phyloP scores from a whole-genome alignment of 768 basidiomycete genomes.

The Serpula lacrymans region DNA sequence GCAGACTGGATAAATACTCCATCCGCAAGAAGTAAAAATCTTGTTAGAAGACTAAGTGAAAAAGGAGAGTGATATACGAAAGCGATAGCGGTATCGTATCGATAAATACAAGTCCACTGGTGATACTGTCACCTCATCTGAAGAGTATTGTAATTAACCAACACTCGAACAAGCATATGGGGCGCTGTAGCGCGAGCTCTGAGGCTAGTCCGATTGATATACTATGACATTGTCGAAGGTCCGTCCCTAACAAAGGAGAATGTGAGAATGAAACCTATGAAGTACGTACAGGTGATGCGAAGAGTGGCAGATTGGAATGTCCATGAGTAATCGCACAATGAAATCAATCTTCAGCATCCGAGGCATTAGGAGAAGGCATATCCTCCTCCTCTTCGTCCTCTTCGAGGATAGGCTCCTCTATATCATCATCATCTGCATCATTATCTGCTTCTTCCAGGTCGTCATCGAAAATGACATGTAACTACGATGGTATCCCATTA shows the following conservation, averaged over 20 bases:
- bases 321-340: no score
- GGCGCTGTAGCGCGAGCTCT: no score
- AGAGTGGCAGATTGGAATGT: no score
- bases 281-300: background rate
- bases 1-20: constrained; percentile 11
- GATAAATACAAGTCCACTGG: no score
- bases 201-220: no score
- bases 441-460: constrained; percentile 50
- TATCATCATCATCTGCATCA: constrained; percentile 62
- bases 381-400: constrained; percentile 52
- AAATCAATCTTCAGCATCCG: constrained; percentile 19
- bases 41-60: constrained; percentile 8
- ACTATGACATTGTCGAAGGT: no score
- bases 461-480: constrained; percentile 74
- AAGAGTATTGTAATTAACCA: no score
- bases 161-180: no score
- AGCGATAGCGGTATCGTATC: no score
- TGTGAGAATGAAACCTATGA: background rate
- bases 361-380: constrained; percentile 21
- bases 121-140: no score
- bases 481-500: constrained; percentile 33
- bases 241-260: no score
- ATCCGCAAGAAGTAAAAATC: constrained; percentile 3
- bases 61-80: no score
- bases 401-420: constrained; percentile 64